A percentile compares a stretch with the other conserved stretches of the same genome.
Evolutionary conservation across 1,284 basidiomycete genomes (phyloP).

Genomic region (Somion occarium): DNA sequence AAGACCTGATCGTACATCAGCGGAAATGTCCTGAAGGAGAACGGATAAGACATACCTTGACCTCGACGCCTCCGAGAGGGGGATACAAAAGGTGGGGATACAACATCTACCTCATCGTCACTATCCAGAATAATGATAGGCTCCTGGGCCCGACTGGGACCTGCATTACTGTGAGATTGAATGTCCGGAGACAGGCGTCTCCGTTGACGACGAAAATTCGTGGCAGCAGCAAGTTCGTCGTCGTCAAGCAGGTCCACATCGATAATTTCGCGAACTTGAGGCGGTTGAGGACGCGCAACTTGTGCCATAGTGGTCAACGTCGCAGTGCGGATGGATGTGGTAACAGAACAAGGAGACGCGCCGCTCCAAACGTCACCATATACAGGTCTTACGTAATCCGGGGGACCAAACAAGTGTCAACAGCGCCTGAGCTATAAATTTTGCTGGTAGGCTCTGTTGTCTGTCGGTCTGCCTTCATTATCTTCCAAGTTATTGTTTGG

Average conservation of each 20-base stretch:
- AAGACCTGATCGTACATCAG: conserved; percentile 5
- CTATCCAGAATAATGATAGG: conserved; percentile 34
- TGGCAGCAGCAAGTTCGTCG: conserved; percentile 23
- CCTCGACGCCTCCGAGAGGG: conserved; percentile 15
- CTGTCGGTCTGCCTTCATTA: background rate
- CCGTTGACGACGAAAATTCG: conserved; percentile 12
- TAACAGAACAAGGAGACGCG: conserved; percentile 1
- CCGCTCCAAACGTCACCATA: background rate
- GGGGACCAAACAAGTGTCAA: background rate
- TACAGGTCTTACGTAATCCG: conserved; percentile 3
- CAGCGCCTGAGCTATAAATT: conserved; percentile 3
- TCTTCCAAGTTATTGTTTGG: background rate
- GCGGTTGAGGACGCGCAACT: background rate
- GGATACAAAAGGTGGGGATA: conserved; percentile 19
- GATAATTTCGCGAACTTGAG: conserved; percentile 22
- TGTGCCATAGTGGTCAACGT: background rate
- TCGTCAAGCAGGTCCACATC: conserved; percentile 29
- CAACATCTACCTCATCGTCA: conserved; percentile 35
- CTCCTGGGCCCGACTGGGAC: conserved; percentile 10
- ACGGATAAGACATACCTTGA: conserved; percentile 17
- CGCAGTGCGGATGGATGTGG: conserved; percentile 4
- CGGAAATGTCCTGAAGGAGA: conserved; percentile 3
- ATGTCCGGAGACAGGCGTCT: conserved; percentile 7
- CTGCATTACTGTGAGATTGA: conserved; percentile 9
- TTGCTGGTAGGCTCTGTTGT: background rate